These are phyloP conservation scores for Calonectria naviculata DNA, from an alignment of 2,329 filamentous ascomycete species.

Conservation along the genomic window DNA sequence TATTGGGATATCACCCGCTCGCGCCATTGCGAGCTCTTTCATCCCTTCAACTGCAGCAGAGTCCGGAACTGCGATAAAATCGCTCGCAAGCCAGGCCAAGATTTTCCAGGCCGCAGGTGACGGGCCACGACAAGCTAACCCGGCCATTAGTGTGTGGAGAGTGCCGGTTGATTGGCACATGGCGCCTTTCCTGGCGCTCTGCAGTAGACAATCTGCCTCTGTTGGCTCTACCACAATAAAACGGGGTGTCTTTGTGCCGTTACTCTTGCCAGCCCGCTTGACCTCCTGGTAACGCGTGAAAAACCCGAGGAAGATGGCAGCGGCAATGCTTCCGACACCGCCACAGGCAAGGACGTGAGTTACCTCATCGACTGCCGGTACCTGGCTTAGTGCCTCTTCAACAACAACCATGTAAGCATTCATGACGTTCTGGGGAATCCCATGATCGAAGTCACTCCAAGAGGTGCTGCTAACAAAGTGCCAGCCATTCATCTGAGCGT, in stretches of 20 bases:
- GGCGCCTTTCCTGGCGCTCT: slow-evolving; percentile 24
- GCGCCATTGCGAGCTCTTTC: slow-evolving; percentile 21
- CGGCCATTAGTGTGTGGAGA: slow-evolving; percentile 26
- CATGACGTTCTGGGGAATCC: slow-evolving; percentile 27
- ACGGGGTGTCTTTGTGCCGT: background rate
- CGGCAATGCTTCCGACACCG: slow-evolving; percentile 27
- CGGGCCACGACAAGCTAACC: slow-evolving; percentile 22
- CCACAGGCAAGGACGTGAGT: slow-evolving; percentile 29
- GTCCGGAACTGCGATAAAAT: slow-evolving; percentile 28
- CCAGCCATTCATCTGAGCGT: slow-evolving; percentile 27
- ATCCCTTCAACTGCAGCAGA: slow-evolving; percentile 20
- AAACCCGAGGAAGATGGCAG: slow-evolving; percentile 23
- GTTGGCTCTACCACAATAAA: slow-evolving; percentile 26
- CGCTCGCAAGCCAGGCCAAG: slow-evolving; percentile 26
- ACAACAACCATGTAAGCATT: slow-evolving; percentile 30
- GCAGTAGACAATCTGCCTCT: slow-evolving; percentile 23
- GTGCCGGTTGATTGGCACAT: slow-evolving; percentile 1
- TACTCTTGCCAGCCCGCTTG: background rate
- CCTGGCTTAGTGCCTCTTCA: slow-evolving; percentile 13
- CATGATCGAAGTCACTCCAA: slow-evolving; percentile 23
- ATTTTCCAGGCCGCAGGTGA: slow-evolving; percentile 30
- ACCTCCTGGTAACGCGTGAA: background rate
- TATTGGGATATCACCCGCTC: slow-evolving; percentile 17
- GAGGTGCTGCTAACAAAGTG: slow-evolving; percentile 29
- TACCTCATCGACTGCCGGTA: slow-evolving; percentile 3